Evolutionary conservation across 2,329 filamentous ascomycete genomes (phyloP).

Genomic region (Xylaria polymorpha): DNA sequence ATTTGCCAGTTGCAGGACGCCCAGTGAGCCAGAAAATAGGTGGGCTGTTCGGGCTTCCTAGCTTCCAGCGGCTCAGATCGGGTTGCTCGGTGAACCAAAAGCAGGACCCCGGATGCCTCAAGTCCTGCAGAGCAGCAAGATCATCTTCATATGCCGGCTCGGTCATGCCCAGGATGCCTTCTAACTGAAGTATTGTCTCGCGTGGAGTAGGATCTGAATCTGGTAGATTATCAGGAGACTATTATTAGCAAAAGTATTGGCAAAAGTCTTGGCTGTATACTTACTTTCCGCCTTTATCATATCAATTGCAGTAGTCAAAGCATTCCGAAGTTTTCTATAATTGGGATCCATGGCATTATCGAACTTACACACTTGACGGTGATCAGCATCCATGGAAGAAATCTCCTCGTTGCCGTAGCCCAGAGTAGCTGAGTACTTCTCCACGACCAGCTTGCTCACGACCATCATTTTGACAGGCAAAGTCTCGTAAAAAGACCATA

Average conservation of each 20-base stretch:
- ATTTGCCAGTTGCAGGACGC: slow-evolving; percentile 52
- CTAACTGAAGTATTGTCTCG: slow-evolving; percentile 36
- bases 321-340: slow-evolving; percentile 50
- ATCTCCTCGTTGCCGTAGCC: slow-evolving; percentile 47
- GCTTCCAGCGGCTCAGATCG: slow-evolving; percentile 44
- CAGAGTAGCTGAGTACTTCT: slow-evolving; percentile 44
- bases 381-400: slow-evolving; percentile 50
- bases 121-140: slow-evolving; percentile 41
- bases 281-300: slow-evolving; percentile 36
- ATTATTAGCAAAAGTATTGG: no score
- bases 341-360: slow-evolving; percentile 48
- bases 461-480: slow-evolving; percentile 45
- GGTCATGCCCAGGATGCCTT: slow-evolving; percentile 39
- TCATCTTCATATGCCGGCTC: slow-evolving; percentile 44
- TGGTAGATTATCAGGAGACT: slow-evolving; percentile 26
- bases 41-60: slow-evolving; percentile 25
- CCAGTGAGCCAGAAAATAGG: slow-evolving; percentile 50
- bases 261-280: slow-evolving; percentile 20
- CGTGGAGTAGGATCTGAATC: slow-evolving; percentile 22
- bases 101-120: slow-evolving; percentile 49
- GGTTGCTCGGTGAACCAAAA: slow-evolving; percentile 47
- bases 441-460: slow-evolving; percentile 51
- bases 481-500: slow-evolving; percentile 62
- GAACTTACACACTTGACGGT: slow-evolving; percentile 54
- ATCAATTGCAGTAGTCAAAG: slow-evolving; percentile 48